These are phyloP conservation scores for Aspergillus sergii DNA, from an alignment of 2,329 filamentous ascomycete species.

Conservation along the genomic window DNA sequence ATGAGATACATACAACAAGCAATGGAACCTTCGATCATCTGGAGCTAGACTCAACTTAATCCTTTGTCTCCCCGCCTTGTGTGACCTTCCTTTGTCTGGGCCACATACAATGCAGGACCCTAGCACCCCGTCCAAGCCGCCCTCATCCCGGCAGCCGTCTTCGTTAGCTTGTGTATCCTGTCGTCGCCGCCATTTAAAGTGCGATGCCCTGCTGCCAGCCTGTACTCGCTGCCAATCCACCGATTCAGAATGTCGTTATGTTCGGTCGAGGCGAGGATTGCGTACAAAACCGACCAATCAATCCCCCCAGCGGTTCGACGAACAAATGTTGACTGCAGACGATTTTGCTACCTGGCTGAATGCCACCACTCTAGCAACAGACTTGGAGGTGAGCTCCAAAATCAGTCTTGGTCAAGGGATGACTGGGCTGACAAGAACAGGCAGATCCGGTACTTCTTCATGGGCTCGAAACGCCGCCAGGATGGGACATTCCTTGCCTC, in stretches of 20 bases:
- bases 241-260: constrained; percentile 49
- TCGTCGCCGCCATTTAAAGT: constrained; percentile 46
- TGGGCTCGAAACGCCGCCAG: constrained; percentile 7
- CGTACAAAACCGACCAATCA: constrained; percentile 11
- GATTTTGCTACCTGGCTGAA: constrained; percentile 19
- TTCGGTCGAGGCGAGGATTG: constrained; percentile 49
- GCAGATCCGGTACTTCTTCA: constrained; percentile 16
- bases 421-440: constrained; percentile 8
- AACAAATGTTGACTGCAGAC: constrained; percentile 15
- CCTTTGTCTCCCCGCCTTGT: background rate
- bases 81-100: background rate
- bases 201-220: constrained; percentile 46
- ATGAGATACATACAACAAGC: background rate
- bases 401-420: background rate
- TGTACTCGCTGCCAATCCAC: constrained; percentile 46
- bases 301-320: constrained; percentile 11
- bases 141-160: constrained; percentile 14
- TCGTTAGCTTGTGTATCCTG: constrained; percentile 29
- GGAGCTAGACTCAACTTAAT: background rate
- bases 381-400: constrained; percentile 13
- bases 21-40: background rate
- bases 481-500: constrained; percentile 11
- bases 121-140: constrained; percentile 6
- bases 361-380: constrained; percentile 12
- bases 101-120: constrained; percentile 9